Evolutionary conservation across 495 filamentous ascomycete genomes (phyloP).

Genomic region (Alectoria sarmentosa): DNA sequence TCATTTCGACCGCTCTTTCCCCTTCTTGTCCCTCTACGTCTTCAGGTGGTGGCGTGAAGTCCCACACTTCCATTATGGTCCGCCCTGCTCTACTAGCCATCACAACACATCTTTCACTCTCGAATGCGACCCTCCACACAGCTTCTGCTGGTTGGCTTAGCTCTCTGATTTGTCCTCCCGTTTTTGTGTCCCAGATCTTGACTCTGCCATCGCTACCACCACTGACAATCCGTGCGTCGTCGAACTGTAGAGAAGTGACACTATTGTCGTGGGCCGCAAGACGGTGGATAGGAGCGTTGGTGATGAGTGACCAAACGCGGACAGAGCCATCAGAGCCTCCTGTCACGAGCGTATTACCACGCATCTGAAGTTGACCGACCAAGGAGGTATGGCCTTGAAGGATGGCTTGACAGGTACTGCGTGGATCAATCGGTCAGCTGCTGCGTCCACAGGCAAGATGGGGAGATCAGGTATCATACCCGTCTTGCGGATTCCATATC

Average conservation of each 20-base stretch:
- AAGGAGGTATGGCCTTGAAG: slow-evolving; percentile 95
- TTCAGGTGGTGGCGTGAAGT: slow-evolving; percentile 25
- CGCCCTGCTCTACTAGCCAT: slow-evolving; percentile 76
- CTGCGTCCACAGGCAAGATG: background rate
- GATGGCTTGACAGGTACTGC: slow-evolving; percentile 75
- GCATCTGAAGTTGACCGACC: slow-evolving; percentile 96
- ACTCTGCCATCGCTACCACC: slow-evolving; percentile 94
- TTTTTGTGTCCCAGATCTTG: slow-evolving; percentile 94
- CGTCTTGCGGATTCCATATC: slow-evolving; percentile 91
- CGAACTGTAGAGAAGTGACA: slow-evolving; percentile 94
- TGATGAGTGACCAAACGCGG: slow-evolving; percentile 86
- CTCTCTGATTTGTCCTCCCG: slow-evolving; percentile 83
- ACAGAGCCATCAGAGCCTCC: slow-evolving; percentile 95
- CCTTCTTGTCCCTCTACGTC: slow-evolving; percentile 28
- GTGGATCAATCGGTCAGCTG: background rate
- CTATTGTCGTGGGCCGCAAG: slow-evolving; percentile 98
- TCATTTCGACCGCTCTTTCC: slow-evolving; percentile 5
- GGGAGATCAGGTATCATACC: slow-evolving; percentile 44
- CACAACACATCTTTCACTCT: slow-evolving; percentile 95
- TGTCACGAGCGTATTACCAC: slow-evolving; percentile 87
- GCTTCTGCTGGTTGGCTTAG: slow-evolving; percentile 84
- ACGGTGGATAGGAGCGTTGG: slow-evolving; percentile 83
- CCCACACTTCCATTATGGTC: slow-evolving; percentile 90
- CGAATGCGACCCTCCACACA: slow-evolving; percentile 96
- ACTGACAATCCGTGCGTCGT: slow-evolving; percentile 87